Evolutionary conservation across 2,329 filamentous ascomycete species (phyloP), one percentile per base, ranked within the genome.

Genomic region (Aspergillus arachidicola): DNA sequence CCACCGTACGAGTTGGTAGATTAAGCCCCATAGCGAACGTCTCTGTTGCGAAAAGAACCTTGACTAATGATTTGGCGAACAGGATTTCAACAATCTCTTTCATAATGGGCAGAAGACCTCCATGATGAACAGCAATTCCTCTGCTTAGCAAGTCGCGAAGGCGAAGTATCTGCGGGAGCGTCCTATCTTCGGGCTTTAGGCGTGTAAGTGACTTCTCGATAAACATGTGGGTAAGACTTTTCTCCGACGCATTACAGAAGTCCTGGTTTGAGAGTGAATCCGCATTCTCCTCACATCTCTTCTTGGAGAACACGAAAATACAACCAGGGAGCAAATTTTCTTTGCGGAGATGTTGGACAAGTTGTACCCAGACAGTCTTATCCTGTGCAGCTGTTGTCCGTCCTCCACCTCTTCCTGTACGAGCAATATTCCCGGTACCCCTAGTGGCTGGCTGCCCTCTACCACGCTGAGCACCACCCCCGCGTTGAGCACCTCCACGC

Each of bases 11-110:
- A 1, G 95, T 99, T 0, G 95, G 95, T 61, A 99, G 81, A 74
- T 99, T 99, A 36, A 99, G 84, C 32, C 95, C 95, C 94, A 99
- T 99, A 41, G 95, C 95, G 77, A 99, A 99, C 0, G 95, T 99
- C 77, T 99, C 95, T 0, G 95, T 99, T 0, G 95, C 95, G 73
- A 99, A 99, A 2, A 99, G 85, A 3, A 99, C 91, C 79, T 99
- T 99, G 63, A 99, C 95, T 60, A 99, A 82, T 0, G 94, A 96
- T 78, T 92, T 93, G 0, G 95, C 94, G 71, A 99, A 99, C 19
- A 99, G 80, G 59, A 99, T 96, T 77, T 99, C 95, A 1, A 99
- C 95, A 28, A 98, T 88, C 77, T 99, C 95, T 78, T 99, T 99
- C 70, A 98, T 93, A 66, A 99, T 99, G 0, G 95, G 95, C 26